A percentile compares a stretch with the other conserved stretches of the same genome.
phyloP scores from a whole-genome alignment of 129 eudicot species.

The Glebionis coronaria region DNA sequence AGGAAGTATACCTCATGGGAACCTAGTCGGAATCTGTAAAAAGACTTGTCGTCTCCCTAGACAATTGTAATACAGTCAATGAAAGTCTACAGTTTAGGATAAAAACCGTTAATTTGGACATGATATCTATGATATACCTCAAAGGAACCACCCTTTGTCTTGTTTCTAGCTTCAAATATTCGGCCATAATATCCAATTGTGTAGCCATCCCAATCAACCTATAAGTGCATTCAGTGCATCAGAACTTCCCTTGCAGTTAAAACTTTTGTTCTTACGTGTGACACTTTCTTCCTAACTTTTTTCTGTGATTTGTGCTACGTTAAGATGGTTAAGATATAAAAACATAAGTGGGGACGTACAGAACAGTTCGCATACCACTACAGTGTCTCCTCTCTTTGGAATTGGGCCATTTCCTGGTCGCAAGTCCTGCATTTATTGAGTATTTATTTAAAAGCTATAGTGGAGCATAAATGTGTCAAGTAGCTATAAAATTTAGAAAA shows the following conservation, averaged over 20 bases:
- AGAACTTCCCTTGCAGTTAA: conserved; percentile 2
- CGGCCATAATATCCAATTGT: conserved; percentile 99
- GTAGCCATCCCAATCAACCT: conserved; percentile 99
- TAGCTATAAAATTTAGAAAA: conserved; percentile 4
- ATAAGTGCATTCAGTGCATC: conserved; percentile 23
- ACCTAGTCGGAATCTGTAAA: conserved; percentile 89
- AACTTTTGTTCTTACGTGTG: neutral
- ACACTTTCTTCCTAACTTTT: neutral
- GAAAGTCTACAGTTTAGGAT: conserved; percentile 1
- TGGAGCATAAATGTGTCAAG: conserved; percentile 7
- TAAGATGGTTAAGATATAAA: conserved; percentile 1
- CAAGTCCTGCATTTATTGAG: conserved; percentile 63
- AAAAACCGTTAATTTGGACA: neutral
- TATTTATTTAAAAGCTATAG: conserved; percentile 19
- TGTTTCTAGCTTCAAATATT: conserved; percentile 98
- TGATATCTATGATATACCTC: conserved; percentile 55
- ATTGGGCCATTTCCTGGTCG: conserved; percentile 72
- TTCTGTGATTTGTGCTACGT: neutral
- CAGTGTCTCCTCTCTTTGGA: conserved; percentile 74
- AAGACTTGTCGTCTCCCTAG: conserved; percentile 92
- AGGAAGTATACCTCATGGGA: conserved; percentile 61
- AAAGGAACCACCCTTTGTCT: conserved; percentile 97
- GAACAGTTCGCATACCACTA: conserved; percentile 71
- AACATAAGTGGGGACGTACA: conserved; percentile 23
- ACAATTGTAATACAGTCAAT: conserved; percentile 16